A percentile compares a stretch with the other conserved stretches of the same genome.
Evolutionary conservation across 768 basidiomycete species (phyloP).

Genomic region (Pleurotus citrinopileatus): DNA sequence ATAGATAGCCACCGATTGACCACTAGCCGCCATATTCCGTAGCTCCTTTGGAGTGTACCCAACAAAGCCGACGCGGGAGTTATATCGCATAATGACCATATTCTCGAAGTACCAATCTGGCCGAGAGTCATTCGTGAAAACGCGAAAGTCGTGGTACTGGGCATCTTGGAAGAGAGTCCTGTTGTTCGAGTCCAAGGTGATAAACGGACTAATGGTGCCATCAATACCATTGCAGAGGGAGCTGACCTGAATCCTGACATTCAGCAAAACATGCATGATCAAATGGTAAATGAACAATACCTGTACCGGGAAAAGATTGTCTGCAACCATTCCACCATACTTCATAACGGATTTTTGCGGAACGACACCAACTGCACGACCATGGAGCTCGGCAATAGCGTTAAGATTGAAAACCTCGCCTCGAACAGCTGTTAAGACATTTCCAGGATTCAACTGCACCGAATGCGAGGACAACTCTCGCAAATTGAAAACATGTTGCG

Average conservation of each 20-base stretch:
- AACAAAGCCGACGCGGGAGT: constrained; percentile 82
- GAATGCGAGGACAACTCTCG: constrained; percentile 76
- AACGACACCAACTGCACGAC: constrained; percentile 67
- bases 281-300: constrained; percentile 33
- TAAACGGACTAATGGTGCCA: constrained; percentile 81
- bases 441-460: constrained; percentile 58
- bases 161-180: constrained; percentile 73
- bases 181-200: constrained; percentile 78
- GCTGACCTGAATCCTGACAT: constrained; percentile 57
- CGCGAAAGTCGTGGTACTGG: constrained; percentile 95
- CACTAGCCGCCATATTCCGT: constrained; percentile 59
- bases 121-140: constrained; percentile 80
- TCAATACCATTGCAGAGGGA: constrained; percentile 88
- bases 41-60: constrained; percentile 81
- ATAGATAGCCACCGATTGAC: constrained; percentile 80
- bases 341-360: constrained; percentile 70
- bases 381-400: constrained; percentile 61
- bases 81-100: constrained; percentile 93
- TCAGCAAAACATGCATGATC: constrained; percentile 1
- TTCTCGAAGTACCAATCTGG: constrained; percentile 98
- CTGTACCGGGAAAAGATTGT: constrained; percentile 92
- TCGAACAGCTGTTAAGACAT: constrained; percentile 79
- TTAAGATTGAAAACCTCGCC: constrained; percentile 95
- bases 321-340: constrained; percentile 78
- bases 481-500: constrained; percentile 84